Evolutionary conservation across 257 asterid genomes (phyloP).

Genomic region (Nicotiana otophora): DNA sequence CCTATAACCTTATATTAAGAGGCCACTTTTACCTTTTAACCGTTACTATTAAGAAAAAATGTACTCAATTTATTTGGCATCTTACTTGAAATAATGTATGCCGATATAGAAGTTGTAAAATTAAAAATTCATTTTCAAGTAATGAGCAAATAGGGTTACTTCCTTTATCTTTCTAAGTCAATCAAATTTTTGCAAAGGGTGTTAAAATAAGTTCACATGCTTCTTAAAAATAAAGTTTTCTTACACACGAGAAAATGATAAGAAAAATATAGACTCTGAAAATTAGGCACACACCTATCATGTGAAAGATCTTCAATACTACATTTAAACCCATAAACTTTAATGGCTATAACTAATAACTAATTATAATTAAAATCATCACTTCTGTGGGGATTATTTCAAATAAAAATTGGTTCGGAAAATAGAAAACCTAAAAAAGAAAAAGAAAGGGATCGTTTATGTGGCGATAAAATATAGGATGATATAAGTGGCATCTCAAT

Average conservation of each 20-base stretch:
- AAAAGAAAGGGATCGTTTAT: not conserved
- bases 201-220: no score
- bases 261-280: not conserved
- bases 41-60: not conserved
- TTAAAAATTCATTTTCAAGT: not conserved
- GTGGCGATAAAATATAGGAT: conserved; percentile 28
- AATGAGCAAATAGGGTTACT: not conserved
- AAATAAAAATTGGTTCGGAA: not conserved
- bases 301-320: not conserved
- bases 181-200: not conserved
- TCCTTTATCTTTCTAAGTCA: not conserved
- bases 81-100: not conserved
- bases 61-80: not conserved
- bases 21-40: not conserved
- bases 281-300: not conserved
- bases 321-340: not conserved
- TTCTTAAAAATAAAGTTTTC: not conserved
- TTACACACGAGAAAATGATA: not conserved
- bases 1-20: not conserved
- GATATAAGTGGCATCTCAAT: conserved; percentile 14
- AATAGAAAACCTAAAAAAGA: not conserved
- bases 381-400: not conserved
- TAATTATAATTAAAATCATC: not conserved
- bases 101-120: not conserved
- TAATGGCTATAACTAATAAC: not conserved